Percentiles rank a stretch among this genome's conserved stretches.
phyloP scores from a whole-genome alignment of 371 early-diverging fungal species.

The Mortierella sp. region DNA sequence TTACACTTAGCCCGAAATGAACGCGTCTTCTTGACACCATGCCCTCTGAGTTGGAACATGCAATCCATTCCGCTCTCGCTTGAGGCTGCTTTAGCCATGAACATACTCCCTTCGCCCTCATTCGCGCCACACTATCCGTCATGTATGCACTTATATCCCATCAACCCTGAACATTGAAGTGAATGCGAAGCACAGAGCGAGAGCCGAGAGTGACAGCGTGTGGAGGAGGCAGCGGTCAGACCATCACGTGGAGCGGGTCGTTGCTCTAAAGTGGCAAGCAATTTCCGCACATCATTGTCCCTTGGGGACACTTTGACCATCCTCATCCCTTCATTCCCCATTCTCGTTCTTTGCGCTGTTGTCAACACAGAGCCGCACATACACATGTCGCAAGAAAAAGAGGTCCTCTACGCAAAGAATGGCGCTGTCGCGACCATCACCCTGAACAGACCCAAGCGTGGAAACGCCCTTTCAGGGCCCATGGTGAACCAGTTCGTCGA shows the following conservation, averaged over 20 bases:
- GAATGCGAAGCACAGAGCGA: background rate
- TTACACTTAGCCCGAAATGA: background rate
- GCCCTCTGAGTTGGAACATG: no score
- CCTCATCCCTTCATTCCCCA: background rate
- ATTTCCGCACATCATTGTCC: no score
- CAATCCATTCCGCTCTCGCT: no score
- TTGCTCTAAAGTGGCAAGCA: background rate
- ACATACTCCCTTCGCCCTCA: no score
- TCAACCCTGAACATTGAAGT: no score
- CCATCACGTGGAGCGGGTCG: constrained; percentile 7
- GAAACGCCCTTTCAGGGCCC: constrained; percentile 68
- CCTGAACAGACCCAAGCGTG: constrained; percentile 67
- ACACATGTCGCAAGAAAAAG: constrained; percentile 45
- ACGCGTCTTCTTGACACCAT: no score
- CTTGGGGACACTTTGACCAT: background rate
- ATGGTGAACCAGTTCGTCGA: constrained; percentile 63
- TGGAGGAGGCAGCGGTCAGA: background rate
- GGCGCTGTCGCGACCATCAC: constrained; percentile 68
- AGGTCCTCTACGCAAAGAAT: constrained; percentile 39
- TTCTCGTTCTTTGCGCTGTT: background rate
- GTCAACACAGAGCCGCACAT: background rate
- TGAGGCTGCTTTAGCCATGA: no score
- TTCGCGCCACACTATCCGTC: background rate
- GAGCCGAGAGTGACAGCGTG: constrained; percentile 6
- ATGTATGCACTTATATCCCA: no score